These are phyloP conservation scores for Boletus subcaerulescens DNA, from an alignment of 768 basidiomycete genomes.

Conservation along the genomic window DNA sequence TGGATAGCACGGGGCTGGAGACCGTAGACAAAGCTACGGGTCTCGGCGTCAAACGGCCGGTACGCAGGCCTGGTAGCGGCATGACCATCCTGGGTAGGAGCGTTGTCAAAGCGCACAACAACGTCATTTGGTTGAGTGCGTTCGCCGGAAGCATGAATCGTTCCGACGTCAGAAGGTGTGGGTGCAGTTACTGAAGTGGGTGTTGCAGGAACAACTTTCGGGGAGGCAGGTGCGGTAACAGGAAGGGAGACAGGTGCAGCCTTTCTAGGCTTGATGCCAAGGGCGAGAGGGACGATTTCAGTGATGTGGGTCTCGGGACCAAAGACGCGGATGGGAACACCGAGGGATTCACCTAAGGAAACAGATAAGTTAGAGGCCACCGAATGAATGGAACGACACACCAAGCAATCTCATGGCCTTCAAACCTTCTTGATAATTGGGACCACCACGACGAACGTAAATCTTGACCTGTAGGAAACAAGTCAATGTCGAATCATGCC, in stretches of 20 bases:
- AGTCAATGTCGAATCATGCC: background rate
- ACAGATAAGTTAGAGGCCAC: background rate
- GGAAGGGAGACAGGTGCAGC: constrained; percentile 37
- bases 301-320: constrained; percentile 99
- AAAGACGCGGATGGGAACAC: constrained; percentile 94
- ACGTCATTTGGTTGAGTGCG: constrained; percentile 85
- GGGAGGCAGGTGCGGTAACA: constrained; percentile 47
- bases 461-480: constrained; percentile 75
- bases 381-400: constrained; percentile 9
- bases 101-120: constrained; percentile 81
- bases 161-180: constrained; percentile 51
- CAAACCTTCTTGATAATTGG: constrained; percentile 98
- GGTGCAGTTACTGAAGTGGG: constrained; percentile 38
- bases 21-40: constrained; percentile 97
- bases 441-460: constrained; percentile 96
- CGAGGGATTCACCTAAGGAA: constrained; percentile 75
- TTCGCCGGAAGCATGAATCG: constrained; percentile 73
- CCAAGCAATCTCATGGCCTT: constrained; percentile 97
- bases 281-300: constrained; percentile 96
- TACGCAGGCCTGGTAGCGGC: constrained; percentile 63
- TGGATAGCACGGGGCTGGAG: constrained; percentile 99
- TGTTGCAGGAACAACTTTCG: constrained; percentile 19
- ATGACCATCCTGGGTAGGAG: constrained; percentile 29
- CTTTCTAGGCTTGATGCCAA: constrained; percentile 57
- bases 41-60: constrained; percentile 88